A percentile compares a stretch with the other conserved stretches of the same genome.
Conservation (phyloP, 2,329 filamentous ascomycete species). For the Colletotrichum eremochloae region DNA sequence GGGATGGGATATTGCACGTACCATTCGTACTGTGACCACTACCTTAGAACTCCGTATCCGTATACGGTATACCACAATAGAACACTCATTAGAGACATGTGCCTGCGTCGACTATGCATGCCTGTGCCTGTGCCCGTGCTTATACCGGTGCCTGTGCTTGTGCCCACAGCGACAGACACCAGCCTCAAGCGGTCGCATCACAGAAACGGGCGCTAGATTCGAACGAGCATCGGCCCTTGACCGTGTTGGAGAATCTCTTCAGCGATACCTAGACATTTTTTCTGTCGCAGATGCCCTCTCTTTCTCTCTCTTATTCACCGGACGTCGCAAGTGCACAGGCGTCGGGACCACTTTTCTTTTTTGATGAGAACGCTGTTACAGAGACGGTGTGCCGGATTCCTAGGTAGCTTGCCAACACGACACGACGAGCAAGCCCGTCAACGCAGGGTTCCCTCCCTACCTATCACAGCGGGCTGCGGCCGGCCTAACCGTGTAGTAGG, state of each 20-base stretch:
- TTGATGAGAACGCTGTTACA: constrained; percentile 4
- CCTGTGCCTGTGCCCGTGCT: neutral
- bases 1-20: neutral
- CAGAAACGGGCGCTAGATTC: constrained; percentile 30
- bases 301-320: neutral
- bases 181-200: constrained; percentile 11
- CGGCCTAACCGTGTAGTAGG: constrained; percentile 28
- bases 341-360: constrained; percentile 20
- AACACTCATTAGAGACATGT: neutral
- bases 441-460: constrained; percentile 19
- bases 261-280: neutral
- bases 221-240: constrained; percentile 7
- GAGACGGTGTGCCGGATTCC: constrained; percentile 23
- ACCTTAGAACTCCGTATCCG: no score
- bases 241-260: constrained; percentile 18
- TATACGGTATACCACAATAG: neutral
- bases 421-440: constrained; percentile 3
- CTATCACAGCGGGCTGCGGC: constrained; percentile 3
- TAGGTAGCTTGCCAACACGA: neutral
- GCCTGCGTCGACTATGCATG: neutral
- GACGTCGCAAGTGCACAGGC: constrained; percentile 2
- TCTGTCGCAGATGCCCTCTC: constrained; percentile 3
- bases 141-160: neutral
- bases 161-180: constrained; percentile 14
- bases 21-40: no score